Conservation (phyloP, 371 early-diverging fungal genomes). For the Rhizopus stolonifer region DNA sequence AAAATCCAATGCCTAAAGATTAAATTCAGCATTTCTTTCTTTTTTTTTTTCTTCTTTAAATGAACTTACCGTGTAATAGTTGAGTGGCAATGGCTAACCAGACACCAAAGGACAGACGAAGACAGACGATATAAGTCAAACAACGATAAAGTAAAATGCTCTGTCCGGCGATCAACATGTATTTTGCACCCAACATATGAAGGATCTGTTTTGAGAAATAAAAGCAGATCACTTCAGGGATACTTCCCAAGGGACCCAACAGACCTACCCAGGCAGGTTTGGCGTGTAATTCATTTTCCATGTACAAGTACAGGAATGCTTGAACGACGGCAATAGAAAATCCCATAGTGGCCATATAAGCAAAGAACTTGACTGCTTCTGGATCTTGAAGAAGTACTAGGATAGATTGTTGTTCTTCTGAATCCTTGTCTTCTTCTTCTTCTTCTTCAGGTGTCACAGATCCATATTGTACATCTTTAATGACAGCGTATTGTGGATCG, state of each 20-base stretch:
- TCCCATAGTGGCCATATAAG: constrained; percentile 26
- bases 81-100: constrained; percentile 28
- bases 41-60: too few relatives aligned
- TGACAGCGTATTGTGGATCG: constrained; percentile 4
- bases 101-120: constrained; percentile 15
- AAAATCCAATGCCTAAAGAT: constrained; percentile 12
- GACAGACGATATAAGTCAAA: constrained; percentile 24
- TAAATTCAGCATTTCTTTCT: too few relatives aligned
- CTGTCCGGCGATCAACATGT: constrained; percentile 31
- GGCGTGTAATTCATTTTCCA: constrained; percentile 32
- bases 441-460: not conserved
- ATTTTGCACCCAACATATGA: constrained; percentile 19
- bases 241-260: constrained; percentile 37
- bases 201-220: constrained; percentile 38
- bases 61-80: constrained; percentile 30
- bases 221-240: constrained; percentile 34
- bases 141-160: constrained; percentile 25
- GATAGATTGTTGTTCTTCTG: constrained; percentile 9
- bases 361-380: constrained; percentile 24
- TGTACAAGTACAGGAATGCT: constrained; percentile 33
- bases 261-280: constrained; percentile 27
- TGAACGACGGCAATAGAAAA: constrained; percentile 25
- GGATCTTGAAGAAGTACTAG: constrained; percentile 25
- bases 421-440: constrained; percentile 4
- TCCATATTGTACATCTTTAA: constrained; percentile 7